Evolutionary conservation across 768 basidiomycete species (phyloP).

Genomic region (Gloeostereum incarnatum): DNA sequence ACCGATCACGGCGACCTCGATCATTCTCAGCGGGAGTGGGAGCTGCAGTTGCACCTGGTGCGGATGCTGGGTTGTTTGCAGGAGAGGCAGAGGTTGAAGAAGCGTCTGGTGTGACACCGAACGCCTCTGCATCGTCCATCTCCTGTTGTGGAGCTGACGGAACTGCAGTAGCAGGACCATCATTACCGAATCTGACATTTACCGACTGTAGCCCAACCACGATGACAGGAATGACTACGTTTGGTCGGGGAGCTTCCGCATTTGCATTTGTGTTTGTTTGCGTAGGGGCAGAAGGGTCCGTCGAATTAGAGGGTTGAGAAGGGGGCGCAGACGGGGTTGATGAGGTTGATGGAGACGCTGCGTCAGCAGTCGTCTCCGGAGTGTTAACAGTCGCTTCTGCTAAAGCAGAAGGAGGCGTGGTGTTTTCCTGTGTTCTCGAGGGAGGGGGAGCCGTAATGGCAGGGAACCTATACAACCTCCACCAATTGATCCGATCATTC

Average conservation of each 20-base stretch:
- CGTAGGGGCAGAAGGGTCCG: constrained; percentile 8
- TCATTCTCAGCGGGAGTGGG: not conserved
- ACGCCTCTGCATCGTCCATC: too few relatives aligned
- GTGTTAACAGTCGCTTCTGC: constrained; percentile 6
- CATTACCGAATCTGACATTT: constrained; percentile 18
- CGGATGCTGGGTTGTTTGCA: not conserved
- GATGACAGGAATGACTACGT: constrained; percentile 70
- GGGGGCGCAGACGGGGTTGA: not conserved
- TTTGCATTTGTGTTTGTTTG: constrained; percentile 8
- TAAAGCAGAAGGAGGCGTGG: constrained; percentile 19
- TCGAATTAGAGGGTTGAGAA: not conserved
- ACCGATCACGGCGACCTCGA: not conserved
- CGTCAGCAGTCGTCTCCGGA: constrained; percentile 9
- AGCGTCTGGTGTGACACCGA: too few relatives aligned
- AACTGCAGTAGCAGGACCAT: too few relatives aligned
- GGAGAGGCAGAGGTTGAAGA: too few relatives aligned
- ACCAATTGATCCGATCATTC: constrained; percentile 59
- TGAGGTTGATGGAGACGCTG: constrained; percentile 8
- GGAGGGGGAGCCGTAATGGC: constrained; percentile 50
- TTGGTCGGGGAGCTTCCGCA: constrained; percentile 8
- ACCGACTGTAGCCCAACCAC: constrained; percentile 79
- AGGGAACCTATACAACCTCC: constrained; percentile 78
- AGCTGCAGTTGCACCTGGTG: not conserved
- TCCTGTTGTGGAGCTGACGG: too few relatives aligned
- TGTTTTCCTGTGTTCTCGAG: constrained; percentile 13